These are phyloP conservation scores for Trapa bicornis DNA, from an alignment of 345 rosid species.

Conservation along the genomic window DNA sequence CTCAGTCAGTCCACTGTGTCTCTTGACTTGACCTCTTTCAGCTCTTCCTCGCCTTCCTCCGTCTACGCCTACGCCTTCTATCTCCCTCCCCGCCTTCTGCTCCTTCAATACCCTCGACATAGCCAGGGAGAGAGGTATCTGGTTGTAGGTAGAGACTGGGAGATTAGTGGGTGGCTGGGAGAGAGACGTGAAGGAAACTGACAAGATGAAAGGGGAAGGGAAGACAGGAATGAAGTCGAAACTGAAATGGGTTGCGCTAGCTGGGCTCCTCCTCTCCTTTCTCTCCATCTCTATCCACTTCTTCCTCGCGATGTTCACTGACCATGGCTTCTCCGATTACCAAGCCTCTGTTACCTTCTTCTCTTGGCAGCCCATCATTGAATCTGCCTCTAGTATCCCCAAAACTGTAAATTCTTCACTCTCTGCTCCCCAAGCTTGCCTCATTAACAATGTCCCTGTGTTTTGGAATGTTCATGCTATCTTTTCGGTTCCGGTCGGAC, in stretches of 20 bases:
- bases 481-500: background rate
- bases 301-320: slow-evolving; percentile 73
- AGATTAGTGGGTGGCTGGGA: no score
- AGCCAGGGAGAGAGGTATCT: background rate
- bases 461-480: background rate
- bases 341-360: slow-evolving; percentile 79
- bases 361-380: slow-evolving; percentile 93
- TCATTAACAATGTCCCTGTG: background rate
- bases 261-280: slow-evolving; percentile 62
- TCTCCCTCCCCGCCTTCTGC: background rate
- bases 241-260: slow-evolving; percentile 76
- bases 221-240: slow-evolving; percentile 63
- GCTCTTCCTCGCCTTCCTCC: background rate
- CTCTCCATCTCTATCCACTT: slow-evolving; percentile 70
- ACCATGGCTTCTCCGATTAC: slow-evolving; percentile 58
- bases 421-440: slow-evolving; percentile 4
- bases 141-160: background rate
- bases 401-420: slow-evolving; percentile 28
- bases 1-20: background rate
- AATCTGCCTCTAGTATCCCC: slow-evolving; percentile 28
- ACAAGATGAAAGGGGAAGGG: slow-evolving; percentile 54
- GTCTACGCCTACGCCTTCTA: background rate
- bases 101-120: background rate
- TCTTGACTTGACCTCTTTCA: background rate
- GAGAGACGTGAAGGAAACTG: background rate